phyloP scores from a whole-genome alignment of 2,329 filamentous ascomycete genomes.

The Plectosphaerella plurivora region DNA sequence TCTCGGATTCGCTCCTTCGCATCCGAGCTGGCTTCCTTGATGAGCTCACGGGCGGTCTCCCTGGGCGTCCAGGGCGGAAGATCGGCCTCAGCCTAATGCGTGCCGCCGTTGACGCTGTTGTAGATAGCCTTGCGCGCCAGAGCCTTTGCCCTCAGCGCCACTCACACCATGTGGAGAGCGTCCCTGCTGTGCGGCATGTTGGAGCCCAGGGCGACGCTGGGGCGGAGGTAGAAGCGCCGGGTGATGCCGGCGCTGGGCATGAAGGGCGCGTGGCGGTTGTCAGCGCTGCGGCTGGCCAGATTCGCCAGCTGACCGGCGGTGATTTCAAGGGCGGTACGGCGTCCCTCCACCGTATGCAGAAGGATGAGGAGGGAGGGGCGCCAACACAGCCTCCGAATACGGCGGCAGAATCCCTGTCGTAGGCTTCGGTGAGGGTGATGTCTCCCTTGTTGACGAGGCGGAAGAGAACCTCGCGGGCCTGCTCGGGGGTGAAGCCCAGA shows the following conservation, averaged over 20 bases:
- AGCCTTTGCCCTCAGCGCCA: background rate
- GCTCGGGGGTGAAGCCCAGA: background rate
- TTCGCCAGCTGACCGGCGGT: background rate
- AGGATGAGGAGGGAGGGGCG: background rate
- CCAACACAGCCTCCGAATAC: background rate
- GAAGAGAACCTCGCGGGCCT: background rate
- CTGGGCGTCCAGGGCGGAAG: background rate
- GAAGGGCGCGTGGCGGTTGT: background rate
- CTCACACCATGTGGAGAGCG: background rate
- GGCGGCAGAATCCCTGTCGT: background rate
- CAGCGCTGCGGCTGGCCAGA: background rate
- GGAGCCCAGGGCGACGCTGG: background rate
- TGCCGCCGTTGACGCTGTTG: background rate
- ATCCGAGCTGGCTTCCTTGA: background rate
- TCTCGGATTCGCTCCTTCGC: background rate
- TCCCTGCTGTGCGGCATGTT: background rate
- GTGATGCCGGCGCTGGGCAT: background rate
- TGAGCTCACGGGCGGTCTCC: background rate
- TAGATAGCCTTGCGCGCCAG: no score
- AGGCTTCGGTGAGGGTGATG: background rate
- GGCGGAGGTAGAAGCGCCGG: background rate
- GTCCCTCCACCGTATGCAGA: no score
- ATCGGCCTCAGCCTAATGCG: background rate
- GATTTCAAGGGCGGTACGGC: no score
- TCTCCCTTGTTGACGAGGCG: background rate